Base-by-base conservation (phyloP, 768 basidiomycete species). In the Suillus alpinus region DNA sequence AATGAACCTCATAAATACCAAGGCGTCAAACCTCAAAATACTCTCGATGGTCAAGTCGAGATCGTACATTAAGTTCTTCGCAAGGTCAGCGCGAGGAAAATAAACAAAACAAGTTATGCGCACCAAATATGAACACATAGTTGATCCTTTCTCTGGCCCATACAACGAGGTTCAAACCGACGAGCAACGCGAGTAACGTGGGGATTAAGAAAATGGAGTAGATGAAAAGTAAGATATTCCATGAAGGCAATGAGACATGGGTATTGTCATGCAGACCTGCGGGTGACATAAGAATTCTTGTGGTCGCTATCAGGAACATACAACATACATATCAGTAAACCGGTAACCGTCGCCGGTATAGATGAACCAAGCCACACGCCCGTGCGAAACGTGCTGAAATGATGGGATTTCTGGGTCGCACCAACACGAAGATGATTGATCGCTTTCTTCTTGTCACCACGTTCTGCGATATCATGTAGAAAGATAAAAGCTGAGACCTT, bases 71-170 rank as follows among this genome's bases (percentile, higher is more conserved):
- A 58, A 95, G 71, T 71, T 91, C 92, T 88, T 65, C 23, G 23
- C 63, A 36, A 37, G 59, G 51, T 43, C 29, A 29, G 14, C 26
- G 13, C 14, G 3, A 10, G 43, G 23, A 26, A 56, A 55, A 40
- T 16, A 10, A 13, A 14, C 23, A 43, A 23, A 18, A 16, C 34
- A 8, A 12, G 31, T 32, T 8, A 23, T 16, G 66, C 82, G 41
- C 61, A 91, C 90, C 90, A 67, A 95, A 92, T 39, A 95, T 92
- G 71, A 98, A 96, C n/a, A 87, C 83, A 67, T 95, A 96, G 70
- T 98, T 98, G 66, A 99, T 94, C 50, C 90, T 81, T 6, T 87
- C 78, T 5, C 75, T 73, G 0, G 84, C 79, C 89, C 92, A 99
- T 0, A 88, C 89, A 23, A 87, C 65, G 5, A 98, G 64, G 70